Conservation (phyloP, 1,284 basidiomycete species). For the Porodaedalea pini region DNA sequence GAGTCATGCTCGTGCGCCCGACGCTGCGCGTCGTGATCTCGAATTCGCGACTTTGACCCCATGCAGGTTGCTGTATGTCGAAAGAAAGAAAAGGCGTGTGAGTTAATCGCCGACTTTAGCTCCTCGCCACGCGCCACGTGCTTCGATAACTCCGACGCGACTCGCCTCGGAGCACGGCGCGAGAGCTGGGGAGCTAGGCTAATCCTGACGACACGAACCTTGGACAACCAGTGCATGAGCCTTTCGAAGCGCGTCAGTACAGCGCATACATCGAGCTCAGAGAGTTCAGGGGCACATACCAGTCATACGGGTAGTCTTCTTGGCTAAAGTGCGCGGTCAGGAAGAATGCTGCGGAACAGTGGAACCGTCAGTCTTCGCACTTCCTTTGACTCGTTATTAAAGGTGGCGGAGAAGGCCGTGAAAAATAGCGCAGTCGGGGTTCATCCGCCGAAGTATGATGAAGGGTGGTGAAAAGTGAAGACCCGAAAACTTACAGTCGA, state of each 20-base stretch:
- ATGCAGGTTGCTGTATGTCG: slow-evolving; percentile 69
- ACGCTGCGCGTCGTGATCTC: slow-evolving; percentile 78
- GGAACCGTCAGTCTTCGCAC: slow-evolving; percentile 2
- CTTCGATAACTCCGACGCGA: background rate
- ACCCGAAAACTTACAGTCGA: slow-evolving; percentile 61
- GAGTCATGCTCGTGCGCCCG: slow-evolving; percentile 55
- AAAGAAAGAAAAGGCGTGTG: background rate
- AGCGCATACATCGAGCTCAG: slow-evolving; percentile 15
- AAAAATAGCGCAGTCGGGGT: background rate
- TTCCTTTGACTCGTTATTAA: slow-evolving; percentile 7
- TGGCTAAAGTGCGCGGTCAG: slow-evolving; percentile 81
- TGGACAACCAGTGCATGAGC: slow-evolving; percentile 83
- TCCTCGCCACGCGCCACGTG: slow-evolving; percentile 1
- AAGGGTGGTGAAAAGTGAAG: background rate
- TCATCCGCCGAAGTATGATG: background rate
- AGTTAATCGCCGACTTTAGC: background rate
- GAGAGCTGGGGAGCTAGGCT: background rate
- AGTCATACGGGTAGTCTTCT: slow-evolving; percentile 82
- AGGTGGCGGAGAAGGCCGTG: background rate
- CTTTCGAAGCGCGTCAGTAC: slow-evolving; percentile 35
- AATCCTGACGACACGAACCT: slow-evolving; percentile 43
- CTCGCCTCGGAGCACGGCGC: background rate
- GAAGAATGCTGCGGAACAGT: slow-evolving; percentile 62
- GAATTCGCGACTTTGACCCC: slow-evolving; percentile 80
- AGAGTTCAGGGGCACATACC: slow-evolving; percentile 40